These are phyloP conservation scores for Magnolia officinalis DNA, from an alignment of 164 flowering plant genomes.

Conservation along the genomic window DNA sequence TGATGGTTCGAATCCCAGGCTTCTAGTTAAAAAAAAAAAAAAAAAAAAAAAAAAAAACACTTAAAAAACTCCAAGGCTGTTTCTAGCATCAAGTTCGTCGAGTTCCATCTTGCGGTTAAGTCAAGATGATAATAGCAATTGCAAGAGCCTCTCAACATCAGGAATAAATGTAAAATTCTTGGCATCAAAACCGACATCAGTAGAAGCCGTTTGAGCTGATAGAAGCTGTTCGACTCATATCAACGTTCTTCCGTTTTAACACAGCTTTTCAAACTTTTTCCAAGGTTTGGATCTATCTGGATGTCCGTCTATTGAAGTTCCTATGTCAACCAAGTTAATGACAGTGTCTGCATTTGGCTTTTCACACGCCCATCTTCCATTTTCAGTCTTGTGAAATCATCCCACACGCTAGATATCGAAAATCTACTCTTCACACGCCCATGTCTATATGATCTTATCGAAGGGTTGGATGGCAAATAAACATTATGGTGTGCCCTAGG, in stretches of 20 bases:
- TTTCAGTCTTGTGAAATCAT: not conserved
- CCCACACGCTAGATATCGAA: not conserved
- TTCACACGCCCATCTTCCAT: not conserved
- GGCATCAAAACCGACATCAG: not conserved
- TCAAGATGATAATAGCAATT: not conserved
- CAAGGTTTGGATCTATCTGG: not conserved
- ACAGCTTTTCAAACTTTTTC: not conserved
- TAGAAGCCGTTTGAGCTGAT: not conserved
- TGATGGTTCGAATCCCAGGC: slow-evolving; percentile 43
- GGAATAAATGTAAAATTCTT: not conserved
- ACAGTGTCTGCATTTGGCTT: not conserved
- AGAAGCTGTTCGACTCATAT: not conserved
- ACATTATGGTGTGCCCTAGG: too few relatives aligned
- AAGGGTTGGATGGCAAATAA: too few relatives aligned
- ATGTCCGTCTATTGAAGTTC: not conserved
- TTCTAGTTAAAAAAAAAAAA: slow-evolving; percentile 25
- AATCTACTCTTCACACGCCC: too few relatives aligned
- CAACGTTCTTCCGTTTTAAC: not conserved
- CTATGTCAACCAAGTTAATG: not conserved
- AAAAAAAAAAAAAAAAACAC: slow-evolving; percentile 12
- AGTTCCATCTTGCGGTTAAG: slow-evolving; percentile 7
- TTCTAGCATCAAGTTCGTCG: slow-evolving; percentile 8
- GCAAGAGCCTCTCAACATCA: not conserved
- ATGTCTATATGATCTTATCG: too few relatives aligned
- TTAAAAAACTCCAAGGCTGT: not conserved